phyloP scores from a whole-genome alignment of 2,329 filamentous ascomycete species.

The Aspergillus oerlinghausenensis region DNA sequence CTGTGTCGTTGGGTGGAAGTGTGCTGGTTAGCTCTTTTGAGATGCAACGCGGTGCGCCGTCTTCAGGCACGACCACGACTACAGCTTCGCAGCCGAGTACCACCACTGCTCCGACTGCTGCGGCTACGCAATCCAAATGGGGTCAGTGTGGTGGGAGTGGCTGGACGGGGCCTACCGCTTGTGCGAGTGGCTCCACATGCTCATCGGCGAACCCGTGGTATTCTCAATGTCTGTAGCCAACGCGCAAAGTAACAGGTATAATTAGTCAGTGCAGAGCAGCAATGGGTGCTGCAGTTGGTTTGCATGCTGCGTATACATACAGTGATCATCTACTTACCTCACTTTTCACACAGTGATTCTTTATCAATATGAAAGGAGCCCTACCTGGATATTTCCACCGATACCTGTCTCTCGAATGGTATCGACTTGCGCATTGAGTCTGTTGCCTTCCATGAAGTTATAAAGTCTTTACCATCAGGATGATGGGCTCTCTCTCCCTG shows the following conservation, averaged over 20 bases:
- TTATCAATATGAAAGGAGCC: no score
- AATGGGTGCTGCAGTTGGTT: no score
- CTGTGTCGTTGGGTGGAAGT: constrained; percentile 39
- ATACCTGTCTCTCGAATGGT: no score
- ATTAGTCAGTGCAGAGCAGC: no score
- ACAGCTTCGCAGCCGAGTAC: not conserved
- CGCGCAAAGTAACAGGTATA: not conserved
- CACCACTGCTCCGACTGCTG: not conserved
- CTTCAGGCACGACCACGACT: not conserved
- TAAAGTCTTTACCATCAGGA: no score
- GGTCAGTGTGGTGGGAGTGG: not conserved
- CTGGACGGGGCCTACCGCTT: not conserved
- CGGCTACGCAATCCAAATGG: not conserved
- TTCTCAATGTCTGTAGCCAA: not conserved
- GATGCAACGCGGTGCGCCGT: not conserved
- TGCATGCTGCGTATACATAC: no score
- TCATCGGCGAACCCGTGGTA: not conserved
- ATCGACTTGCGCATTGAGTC: no score
- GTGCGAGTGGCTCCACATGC: not conserved
- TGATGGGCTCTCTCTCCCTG: not conserved
- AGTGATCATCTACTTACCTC: no score
- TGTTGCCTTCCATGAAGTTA: no score
- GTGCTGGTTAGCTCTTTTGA: constrained; percentile 16
- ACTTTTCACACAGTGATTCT: no score
- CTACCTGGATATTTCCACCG: no score